Evolutionary conservation across 2,329 filamentous ascomycete genomes (phyloP), one percentile per base, ranked within the genome.

Genomic region (Leptosphaerulina australis): DNA sequence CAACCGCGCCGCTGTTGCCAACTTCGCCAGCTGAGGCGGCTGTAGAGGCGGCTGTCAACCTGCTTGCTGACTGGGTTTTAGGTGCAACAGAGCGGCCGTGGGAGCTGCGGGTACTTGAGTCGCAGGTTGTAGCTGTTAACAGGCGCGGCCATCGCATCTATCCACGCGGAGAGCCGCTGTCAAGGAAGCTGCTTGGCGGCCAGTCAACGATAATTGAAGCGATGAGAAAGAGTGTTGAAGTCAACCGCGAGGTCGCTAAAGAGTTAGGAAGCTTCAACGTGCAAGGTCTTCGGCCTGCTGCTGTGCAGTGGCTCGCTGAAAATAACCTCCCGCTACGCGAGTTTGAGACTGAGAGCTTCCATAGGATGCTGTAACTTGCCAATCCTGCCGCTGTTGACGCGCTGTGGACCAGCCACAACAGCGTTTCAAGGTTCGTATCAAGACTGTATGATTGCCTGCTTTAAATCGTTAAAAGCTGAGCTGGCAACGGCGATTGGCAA

Each of bases 231-330:
- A 17, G 20, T 11, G 33, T 21, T n/a, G 33, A 4, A 3, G 33
- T 35, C 79, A 4, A 4, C 17, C 31, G 37, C 12, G 20, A 6
- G 3, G 33, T 25, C 2, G 41, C 30, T 9, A 45, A 45, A 29
- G 30, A n/a, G 24, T 25, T 36, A 18, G 31, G 33, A 14, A 37
- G 30, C 18, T 45, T 45, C 21, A 21, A 36, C 33, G 41, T 45
- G 21, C 31, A 45, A 10, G 6, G 24, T 7, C 37, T 45, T 45
- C 31, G 31, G 14, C 41, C 28, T 3, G 30, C 30, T 14, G 41
- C 41, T 10, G 31, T 45, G n/a, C 15, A 14, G 5, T 44, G 29
- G 40, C 28, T 44, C 17, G 30, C 24, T 17, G 40, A 44, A 5
- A 44, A 45, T 14, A 45, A 45, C 24, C 31, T 36, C 17, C 33